Percentiles rank a stretch among this genome's conserved stretches.
These are phyloP conservation scores for Stachybotrys echinatus DNA, from an alignment of 2,329 filamentous ascomycete genomes.

Conservation along the genomic window DNA sequence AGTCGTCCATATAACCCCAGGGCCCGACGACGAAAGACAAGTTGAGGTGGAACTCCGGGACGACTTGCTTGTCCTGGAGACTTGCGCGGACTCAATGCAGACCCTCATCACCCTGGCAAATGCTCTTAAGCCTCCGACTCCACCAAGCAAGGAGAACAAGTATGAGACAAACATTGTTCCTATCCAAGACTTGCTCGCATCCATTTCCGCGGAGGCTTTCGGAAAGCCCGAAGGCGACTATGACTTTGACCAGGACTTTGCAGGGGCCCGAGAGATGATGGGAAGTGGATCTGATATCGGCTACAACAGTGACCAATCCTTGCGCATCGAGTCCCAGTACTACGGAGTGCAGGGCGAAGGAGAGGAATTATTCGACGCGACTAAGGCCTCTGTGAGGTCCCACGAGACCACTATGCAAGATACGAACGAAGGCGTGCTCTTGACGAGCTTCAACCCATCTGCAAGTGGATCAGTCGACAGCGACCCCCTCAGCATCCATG, in stretches of 20 bases:
- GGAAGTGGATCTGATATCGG: conserved; percentile 27
- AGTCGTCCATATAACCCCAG: conserved; percentile 53
- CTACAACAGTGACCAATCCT: conserved; percentile 25
- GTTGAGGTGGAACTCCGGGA: conserved; percentile 79
- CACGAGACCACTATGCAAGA: conserved; percentile 26
- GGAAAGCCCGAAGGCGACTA: conserved; percentile 55
- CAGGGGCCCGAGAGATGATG: conserved; percentile 44
- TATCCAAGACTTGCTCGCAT: conserved; percentile 81
- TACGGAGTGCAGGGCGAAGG: conserved; percentile 37
- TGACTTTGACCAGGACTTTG: conserved; percentile 60
- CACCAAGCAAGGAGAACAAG: conserved; percentile 76
- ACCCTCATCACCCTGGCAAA: conserved; percentile 77
- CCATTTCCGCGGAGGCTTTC: conserved; percentile 84
- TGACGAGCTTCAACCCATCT: conserved; percentile 24
- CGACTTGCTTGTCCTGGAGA: conserved; percentile 84
- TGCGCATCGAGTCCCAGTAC: conserved; percentile 39
- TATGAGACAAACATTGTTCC: conserved; percentile 85
- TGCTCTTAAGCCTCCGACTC: conserved; percentile 75
- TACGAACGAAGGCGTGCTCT: conserved; percentile 28
- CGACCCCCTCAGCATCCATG: conserved; percentile 65
- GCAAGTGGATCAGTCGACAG: conserved; percentile 42
- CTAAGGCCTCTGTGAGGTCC: conserved; percentile 25
- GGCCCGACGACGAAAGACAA: conserved; percentile 53
- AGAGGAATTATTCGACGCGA: conserved; percentile 45
- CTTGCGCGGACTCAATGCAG: conserved; percentile 94